phyloP scores from a whole-genome alignment of 345 rosid species.

The Nephelium lappaceum region DNA sequence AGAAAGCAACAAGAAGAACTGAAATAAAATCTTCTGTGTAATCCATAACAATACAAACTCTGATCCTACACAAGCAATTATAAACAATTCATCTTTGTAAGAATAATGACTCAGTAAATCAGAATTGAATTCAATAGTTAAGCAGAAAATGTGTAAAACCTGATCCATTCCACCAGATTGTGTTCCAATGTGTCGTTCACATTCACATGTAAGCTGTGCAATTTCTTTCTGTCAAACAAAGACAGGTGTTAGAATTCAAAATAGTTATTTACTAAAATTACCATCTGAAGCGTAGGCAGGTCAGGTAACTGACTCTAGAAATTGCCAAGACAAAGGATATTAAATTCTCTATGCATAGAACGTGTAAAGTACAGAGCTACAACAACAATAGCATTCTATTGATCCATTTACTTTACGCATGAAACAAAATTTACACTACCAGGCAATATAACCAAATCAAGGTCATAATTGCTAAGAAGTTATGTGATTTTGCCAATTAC shows the following conservation, averaged over 20 bases:
- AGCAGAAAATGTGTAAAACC: slow-evolving; percentile 39
- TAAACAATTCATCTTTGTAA: not conserved
- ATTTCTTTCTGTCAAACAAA: slow-evolving; percentile 74
- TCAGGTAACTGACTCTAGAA: not conserved
- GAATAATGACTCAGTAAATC: too few relatives aligned
- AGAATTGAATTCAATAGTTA: too few relatives aligned
- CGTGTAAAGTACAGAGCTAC: not conserved
- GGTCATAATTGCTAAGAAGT: not conserved
- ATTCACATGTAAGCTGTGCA: slow-evolving; percentile 93
- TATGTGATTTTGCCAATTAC: not conserved
- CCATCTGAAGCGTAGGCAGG: not conserved
- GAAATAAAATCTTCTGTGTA: not conserved
- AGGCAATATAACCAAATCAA: not conserved
- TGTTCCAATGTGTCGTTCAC: slow-evolving; percentile 95
- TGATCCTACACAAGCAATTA: not conserved
- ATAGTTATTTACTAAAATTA: not conserved
- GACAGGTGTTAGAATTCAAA: slow-evolving; percentile 1
- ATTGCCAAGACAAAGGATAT: not conserved
- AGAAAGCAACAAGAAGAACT: not conserved
- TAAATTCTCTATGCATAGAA: not conserved
- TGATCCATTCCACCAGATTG: slow-evolving; percentile 99
- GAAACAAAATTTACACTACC: not conserved
- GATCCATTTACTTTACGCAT: not conserved
- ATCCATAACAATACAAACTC: not conserved
- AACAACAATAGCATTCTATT: not conserved